phyloP scores from a whole-genome alignment of 225 moss, liverwort and hornwort species.

The Lunularia cruciata region DNA sequence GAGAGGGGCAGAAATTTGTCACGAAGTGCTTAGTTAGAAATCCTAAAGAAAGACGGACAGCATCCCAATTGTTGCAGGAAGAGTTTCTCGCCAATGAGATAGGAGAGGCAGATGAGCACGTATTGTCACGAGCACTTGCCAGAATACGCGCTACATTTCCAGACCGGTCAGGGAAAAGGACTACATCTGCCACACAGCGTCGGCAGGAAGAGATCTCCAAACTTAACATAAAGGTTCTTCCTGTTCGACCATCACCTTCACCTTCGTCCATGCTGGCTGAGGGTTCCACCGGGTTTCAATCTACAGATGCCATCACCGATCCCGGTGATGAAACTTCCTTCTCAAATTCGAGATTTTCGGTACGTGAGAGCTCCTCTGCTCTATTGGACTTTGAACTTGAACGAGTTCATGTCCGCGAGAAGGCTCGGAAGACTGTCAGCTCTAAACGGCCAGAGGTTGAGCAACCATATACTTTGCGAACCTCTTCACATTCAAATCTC shows the following conservation, averaged over 20 bases:
- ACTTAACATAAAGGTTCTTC: not conserved
- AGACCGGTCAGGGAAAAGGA: not conserved
- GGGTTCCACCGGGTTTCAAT: too few relatives aligned
- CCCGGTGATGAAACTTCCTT: too few relatives aligned
- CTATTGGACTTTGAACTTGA: not conserved
- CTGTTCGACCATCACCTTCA: not conserved
- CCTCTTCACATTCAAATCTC: not conserved
- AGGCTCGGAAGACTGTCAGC: not conserved
- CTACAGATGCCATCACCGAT: too few relatives aligned
- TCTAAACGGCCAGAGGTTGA: too few relatives aligned
- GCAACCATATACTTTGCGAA: not conserved
- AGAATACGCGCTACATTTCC: slow-evolving; percentile 20
- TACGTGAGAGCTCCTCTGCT: not conserved
- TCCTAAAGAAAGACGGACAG: slow-evolving; percentile 30
- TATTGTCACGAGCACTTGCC: slow-evolving; percentile 8
- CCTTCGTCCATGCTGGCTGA: too few relatives aligned
- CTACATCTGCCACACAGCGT: not conserved
- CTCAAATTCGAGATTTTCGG: too few relatives aligned
- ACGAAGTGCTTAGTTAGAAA: slow-evolving; percentile 35
- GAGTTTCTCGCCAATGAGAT: slow-evolving; percentile 12
- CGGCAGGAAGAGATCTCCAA: not conserved
- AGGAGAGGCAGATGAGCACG: not conserved
- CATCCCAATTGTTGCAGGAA: slow-evolving; percentile 33
- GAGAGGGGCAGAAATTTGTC: slow-evolving; percentile 32
- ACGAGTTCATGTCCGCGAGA: not conserved